These are phyloP conservation scores for Pontederia paniculata DNA, from an alignment of 176 grass and related monocot genomes.

Conservation along the genomic window DNA sequence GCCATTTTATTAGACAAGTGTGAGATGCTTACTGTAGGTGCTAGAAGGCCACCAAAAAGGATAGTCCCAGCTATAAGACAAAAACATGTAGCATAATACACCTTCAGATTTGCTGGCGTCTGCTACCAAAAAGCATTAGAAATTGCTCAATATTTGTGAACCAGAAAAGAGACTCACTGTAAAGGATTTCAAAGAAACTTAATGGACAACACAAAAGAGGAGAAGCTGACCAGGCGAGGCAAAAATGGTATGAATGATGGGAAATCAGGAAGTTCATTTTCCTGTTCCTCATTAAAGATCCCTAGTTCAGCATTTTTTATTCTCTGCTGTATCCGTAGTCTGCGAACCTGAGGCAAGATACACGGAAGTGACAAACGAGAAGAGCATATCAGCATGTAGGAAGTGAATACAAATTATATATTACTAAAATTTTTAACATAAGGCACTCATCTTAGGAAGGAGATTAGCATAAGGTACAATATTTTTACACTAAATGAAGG, in stretches of 20 bases:
- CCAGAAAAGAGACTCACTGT: neutral
- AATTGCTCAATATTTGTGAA: slow-evolving; percentile 4
- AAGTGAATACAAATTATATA: no score
- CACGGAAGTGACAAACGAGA: slow-evolving; percentile 6
- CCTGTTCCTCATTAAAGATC: slow-evolving; percentile 59
- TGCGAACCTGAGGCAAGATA: slow-evolving; percentile 49
- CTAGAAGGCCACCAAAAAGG: slow-evolving; percentile 90
- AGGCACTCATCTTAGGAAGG: neutral
- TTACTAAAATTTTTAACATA: neutral
- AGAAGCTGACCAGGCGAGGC: slow-evolving; percentile 64
- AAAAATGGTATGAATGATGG: slow-evolving; percentile 96
- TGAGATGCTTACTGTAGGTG: slow-evolving; percentile 75
- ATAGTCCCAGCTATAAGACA: slow-evolving; percentile 80
- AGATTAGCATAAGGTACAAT: neutral
- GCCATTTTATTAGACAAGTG: no score
- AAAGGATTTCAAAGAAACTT: neutral
- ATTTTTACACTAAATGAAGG: neutral
- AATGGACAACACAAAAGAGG: neutral
- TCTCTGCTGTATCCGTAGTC: slow-evolving; percentile 97
- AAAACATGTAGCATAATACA: slow-evolving; percentile 88
- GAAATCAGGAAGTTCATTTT: slow-evolving; percentile 92
- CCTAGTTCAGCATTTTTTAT: slow-evolving; percentile 95
- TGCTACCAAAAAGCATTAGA: slow-evolving; percentile 30
- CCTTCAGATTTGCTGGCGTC: slow-evolving; percentile 93
- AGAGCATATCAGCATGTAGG: no score